Conservation (phyloP, 768 basidiomycete species). For the Pholiota molesta region DNA sequence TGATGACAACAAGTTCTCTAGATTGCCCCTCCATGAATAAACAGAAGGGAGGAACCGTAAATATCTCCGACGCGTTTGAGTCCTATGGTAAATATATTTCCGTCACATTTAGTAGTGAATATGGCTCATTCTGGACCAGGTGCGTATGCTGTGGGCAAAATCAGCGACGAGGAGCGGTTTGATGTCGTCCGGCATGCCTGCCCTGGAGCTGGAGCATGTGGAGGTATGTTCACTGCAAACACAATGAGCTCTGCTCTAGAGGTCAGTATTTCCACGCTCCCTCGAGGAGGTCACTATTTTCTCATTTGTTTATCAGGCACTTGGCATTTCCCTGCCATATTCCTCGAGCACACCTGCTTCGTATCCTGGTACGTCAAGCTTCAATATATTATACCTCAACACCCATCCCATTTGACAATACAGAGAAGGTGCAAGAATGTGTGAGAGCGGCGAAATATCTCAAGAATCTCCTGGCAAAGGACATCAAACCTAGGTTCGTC, state of each 20-base stretch:
- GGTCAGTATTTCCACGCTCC: slow-evolving; percentile 23
- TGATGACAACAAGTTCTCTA: slow-evolving; percentile 17
- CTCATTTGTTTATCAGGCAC: slow-evolving; percentile 38
- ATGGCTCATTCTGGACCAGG: slow-evolving; percentile 40
- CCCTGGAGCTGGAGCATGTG: slow-evolving; percentile 83
- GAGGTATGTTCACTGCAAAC: slow-evolving; percentile 91
- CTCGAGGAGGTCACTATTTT: background rate
- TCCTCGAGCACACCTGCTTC: slow-evolving; percentile 79
- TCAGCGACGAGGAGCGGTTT: slow-evolving; percentile 77
- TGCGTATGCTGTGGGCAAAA: slow-evolving; percentile 75
- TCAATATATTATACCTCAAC: background rate
- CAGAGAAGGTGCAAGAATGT: slow-evolving; percentile 86
- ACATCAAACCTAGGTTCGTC: slow-evolving; percentile 76
- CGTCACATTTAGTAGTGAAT: background rate
- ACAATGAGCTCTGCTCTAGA: slow-evolving; percentile 89
- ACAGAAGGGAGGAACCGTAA: slow-evolving; percentile 80
- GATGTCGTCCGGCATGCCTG: slow-evolving; percentile 88
- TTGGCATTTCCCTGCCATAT: slow-evolving; percentile 86
- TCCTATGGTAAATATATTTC: slow-evolving; percentile 60
- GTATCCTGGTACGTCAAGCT: slow-evolving; percentile 54
- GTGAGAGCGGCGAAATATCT: slow-evolving; percentile 76
- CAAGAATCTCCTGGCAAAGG: slow-evolving; percentile 70
- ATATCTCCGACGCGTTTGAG: slow-evolving; percentile 85
- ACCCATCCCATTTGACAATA: slow-evolving; percentile 51
- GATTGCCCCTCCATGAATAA: slow-evolving; percentile 82